phyloP scores from a whole-genome alignment of 345 rosid species.

The Gossypium rotundifolium region DNA sequence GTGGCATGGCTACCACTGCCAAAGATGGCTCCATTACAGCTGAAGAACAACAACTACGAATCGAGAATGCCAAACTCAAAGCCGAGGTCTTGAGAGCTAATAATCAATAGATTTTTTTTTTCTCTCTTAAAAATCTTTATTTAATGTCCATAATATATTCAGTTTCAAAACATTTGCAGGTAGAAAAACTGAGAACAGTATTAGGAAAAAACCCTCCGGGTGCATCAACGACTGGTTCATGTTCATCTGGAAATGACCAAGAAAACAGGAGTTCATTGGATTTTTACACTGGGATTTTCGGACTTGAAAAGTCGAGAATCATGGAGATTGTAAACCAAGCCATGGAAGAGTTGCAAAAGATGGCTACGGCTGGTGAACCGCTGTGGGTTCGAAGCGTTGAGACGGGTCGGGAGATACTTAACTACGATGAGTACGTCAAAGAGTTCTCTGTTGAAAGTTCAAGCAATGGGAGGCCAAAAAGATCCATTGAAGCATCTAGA shows the following conservation, averaged over 20 bases:
- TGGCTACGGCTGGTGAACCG: constrained; percentile 75
- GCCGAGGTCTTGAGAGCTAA: constrained; percentile 42
- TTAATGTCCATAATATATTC: background rate
- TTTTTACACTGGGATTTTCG: constrained; percentile 68
- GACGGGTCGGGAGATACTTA: constrained; percentile 89
- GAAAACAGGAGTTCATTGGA: constrained; percentile 69
- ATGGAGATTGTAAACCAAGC: constrained; percentile 71
- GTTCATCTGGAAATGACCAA: constrained; percentile 57
- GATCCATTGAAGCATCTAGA: constrained; percentile 85
- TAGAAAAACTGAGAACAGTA: constrained; percentile 65
- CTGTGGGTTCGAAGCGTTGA: constrained; percentile 89
- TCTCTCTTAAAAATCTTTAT: background rate
- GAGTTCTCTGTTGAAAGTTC: constrained; percentile 53
- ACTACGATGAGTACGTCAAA: constrained; percentile 83
- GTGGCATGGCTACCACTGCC: constrained; percentile 58
- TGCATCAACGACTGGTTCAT: constrained; percentile 40
- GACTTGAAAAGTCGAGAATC: constrained; percentile 70
- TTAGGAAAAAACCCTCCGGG: constrained; percentile 53
- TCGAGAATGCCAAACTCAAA: constrained; percentile 86
- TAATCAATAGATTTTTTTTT: background rate
- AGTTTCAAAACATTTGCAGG: constrained; percentile 24
- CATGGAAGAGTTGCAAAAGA: constrained; percentile 66
- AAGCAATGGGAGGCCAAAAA: constrained; percentile 35
- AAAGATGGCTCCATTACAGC: constrained; percentile 38
- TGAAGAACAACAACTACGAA: constrained; percentile 64